Base-by-base conservation (phyloP, 2,329 filamentous ascomycete species). In the Calonectria crousiana region DNA sequence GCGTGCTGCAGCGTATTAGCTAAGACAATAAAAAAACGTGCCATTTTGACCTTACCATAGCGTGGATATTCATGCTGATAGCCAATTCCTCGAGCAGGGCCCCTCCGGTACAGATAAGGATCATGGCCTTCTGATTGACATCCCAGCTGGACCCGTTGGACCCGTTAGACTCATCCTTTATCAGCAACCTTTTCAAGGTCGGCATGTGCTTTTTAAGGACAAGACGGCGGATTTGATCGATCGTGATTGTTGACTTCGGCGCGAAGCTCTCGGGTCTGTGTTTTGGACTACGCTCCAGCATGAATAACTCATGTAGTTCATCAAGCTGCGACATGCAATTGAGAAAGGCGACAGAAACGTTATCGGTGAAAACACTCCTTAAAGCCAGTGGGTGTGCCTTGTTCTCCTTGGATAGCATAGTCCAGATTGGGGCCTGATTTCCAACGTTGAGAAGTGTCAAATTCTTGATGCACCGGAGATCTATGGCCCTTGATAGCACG, bases 371-470 rank as follows among this genome's bases (percentile, higher is more conserved):
- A 69, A 94, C 89, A 75, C 88, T 90, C 64, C 87, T 86, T 52
- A 94, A 82, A 0, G 88, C 86, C 51, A 93, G 83, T 0, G 89
- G 87, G 11, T 85, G 82, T 1, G 84, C 78, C 66, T 86, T 86
- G 80, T 92, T 91, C 77, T 92, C 87, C 76, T 88, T 90, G 23
- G 86, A 83, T 52, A 93, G 82, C 70, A 90, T 82, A 2, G 86
- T 84, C 92, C 92, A 94, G 75, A 93, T 89, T 0, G 88, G 84
- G 34, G 86, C 86, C 80, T 94, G 92, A 6, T 89, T 85, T 1
- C 92, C 92, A 23, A 93, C 91, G 75, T 92, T 92, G 58, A 94
- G 87, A 30, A 94, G 84, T 1, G 91, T 92, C 23, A 94, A 84
- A 60, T 86, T 87, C 76, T 84, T 88, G n/a, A 94, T 84, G 5